These are phyloP conservation scores for Candida maltosa DNA, from an alignment of 805 yeast species.

Conservation along the genomic window DNA sequence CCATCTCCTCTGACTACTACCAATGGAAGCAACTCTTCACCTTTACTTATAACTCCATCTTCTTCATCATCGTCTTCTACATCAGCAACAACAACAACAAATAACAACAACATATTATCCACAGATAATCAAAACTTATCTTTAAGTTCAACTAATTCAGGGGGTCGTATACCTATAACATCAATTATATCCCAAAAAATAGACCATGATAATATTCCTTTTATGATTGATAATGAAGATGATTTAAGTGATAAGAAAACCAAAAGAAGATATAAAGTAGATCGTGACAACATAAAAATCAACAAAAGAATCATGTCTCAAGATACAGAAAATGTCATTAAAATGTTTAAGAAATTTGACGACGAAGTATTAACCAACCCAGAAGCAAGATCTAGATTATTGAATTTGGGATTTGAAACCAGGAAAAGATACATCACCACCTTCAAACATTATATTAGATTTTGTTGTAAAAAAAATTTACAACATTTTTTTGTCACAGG, in stretches of 20 bases:
- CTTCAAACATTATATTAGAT: constrained; percentile 13
- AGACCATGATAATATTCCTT: constrained; percentile 7
- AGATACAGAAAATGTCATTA: constrained; percentile 13
- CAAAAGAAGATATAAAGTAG: constrained; percentile 10
- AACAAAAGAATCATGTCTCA: constrained; percentile 13
- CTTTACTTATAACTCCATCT: neutral
- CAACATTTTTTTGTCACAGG: constrained; percentile 12
- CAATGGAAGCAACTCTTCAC: neutral
- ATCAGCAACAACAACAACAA: neutral
- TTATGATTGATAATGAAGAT: neutral
- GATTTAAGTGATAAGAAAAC: constrained; percentile 2
- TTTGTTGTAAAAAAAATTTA: constrained; percentile 11
- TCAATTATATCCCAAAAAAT: constrained; percentile 14
- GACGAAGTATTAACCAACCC: constrained; percentile 12
- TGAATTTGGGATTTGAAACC: constrained; percentile 13
- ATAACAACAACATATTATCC: neutral
- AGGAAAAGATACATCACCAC: constrained; percentile 14
- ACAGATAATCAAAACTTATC: neutral
- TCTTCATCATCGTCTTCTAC: too few relatives aligned
- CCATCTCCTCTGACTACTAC: too few relatives aligned
- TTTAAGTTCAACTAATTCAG: neutral
- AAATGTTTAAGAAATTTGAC: constrained; percentile 14
- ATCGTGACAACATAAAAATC: constrained; percentile 12
- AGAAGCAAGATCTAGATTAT: constrained; percentile 11
- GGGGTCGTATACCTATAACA: constrained; percentile 8